Base-by-base conservation (phyloP, 768 basidiomycete genomes). In the Leccinum obscurum region DNA sequence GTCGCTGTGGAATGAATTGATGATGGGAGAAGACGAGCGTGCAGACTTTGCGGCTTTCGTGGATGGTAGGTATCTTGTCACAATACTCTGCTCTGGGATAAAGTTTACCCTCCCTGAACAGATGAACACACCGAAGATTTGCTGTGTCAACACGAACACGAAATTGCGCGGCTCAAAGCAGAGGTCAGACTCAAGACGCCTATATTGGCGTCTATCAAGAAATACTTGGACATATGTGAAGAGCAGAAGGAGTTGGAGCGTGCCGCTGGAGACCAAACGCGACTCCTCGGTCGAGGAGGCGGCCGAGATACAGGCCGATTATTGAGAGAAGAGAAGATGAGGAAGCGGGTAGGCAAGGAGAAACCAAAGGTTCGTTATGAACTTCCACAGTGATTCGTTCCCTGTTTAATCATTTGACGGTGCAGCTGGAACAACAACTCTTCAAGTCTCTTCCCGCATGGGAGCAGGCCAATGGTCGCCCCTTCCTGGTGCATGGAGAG, bases 251-350 rank as follows among this genome's bases (percentile, higher is more conserved):
- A 96, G 68, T 80, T 98, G 30, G 90, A 88, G 46, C 86, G 85
- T 2, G 83, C 89, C 4, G 90, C 92, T 3, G 81, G 84, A 35
- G 94, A 96, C 68, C 92, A 94, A 68, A 85, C 83, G 15, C 84
- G 94, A 41, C 78, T 96, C 8, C 83, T 91, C 4, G 92, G 92
- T 15, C 83, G 92, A 68, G 92, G 92, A 28, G 77, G 73, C 2
- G 62, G 87, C 3, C 81, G 93, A 58, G 90, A 94, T 77, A 90
- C 93, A 6, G 93, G 93, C 6, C 80, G 93, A 20, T 75, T 99
- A 37, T 76, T 98, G 55, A 83, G 93, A 60, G 96, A 99, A 75
- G 96, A 98, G 78, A 97, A 97, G 81, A 93, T 96, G 89, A 83
- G 96, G 56, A 98, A 98, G 73, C 81, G 95, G 30, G 94, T 99